These are phyloP conservation scores for Trichoderma gamsii DNA, from an alignment of 495 filamentous ascomycete species.

Conservation along the genomic window DNA sequence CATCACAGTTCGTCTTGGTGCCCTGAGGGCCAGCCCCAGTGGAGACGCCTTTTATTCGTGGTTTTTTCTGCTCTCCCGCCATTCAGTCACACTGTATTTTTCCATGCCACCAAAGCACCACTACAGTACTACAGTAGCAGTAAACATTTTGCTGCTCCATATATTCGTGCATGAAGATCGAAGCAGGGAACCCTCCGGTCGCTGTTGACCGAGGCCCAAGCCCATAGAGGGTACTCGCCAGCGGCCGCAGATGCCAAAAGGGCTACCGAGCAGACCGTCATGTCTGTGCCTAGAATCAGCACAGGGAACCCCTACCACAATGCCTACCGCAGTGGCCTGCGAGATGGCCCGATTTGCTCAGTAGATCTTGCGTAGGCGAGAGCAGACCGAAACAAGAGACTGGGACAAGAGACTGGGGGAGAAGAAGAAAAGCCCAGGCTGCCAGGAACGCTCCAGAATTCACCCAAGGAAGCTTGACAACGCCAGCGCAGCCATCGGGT, in stretches of 20 bases:
- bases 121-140: too few species aligned
- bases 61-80: not conserved
- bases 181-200: not conserved
- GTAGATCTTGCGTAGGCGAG: not conserved
- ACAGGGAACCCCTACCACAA: not conserved
- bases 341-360: constrained; percentile 6
- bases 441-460: too few species aligned
- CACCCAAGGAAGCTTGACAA: too few species aligned
- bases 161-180: not conserved
- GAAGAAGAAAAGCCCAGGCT: not conserved
- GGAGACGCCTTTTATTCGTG: not conserved
- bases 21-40: not conserved
- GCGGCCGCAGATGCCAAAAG: not conserved
- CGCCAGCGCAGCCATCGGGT: too few species aligned
- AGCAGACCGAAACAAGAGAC: not conserved
- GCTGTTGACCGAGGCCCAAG: not conserved
- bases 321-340: not conserved
- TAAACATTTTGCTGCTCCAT: not conserved
- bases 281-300: not conserved
- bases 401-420: too few species aligned
- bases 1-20: too few species aligned
- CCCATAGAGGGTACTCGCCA: not conserved
- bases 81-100: not conserved
- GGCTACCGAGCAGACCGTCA: not conserved
- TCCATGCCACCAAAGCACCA: too few species aligned